Percentiles rank a stretch among this genome's conserved stretches.
Evolutionary conservation across 176 grass and related monocot genomes (phyloP).

Genomic region (Paspalum vaginatum): DNA sequence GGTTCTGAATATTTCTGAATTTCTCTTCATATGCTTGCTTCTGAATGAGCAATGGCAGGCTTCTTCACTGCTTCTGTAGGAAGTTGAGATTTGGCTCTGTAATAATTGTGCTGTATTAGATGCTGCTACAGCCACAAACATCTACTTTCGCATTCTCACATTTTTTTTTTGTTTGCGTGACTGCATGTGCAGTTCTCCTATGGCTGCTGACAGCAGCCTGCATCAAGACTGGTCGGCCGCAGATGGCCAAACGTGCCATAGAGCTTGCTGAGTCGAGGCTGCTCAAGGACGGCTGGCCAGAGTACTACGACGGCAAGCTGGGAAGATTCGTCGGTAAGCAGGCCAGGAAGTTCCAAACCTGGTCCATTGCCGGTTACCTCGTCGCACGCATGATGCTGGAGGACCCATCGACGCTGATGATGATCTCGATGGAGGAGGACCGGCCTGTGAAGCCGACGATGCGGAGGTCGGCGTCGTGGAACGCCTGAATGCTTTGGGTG

Average conservation of each 20-base stretch:
- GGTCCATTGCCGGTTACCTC: slow-evolving; percentile 90
- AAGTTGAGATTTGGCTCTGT: neutral
- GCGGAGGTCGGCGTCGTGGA: slow-evolving; percentile 77
- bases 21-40: neutral
- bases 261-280: slow-evolving; percentile 74
- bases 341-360: slow-evolving; percentile 88
- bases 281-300: slow-evolving; percentile 82
- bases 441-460: slow-evolving; percentile 69
- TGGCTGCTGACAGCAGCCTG: slow-evolving; percentile 94
- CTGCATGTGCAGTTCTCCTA: slow-evolving; percentile 85
- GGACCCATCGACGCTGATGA: slow-evolving; percentile 81
- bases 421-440: slow-evolving; percentile 95
- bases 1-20: neutral
- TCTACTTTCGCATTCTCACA: neutral
- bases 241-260: slow-evolving; percentile 85
- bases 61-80: neutral
- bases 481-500: slow-evolving; percentile 45
- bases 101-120: neutral
- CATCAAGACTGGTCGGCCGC: slow-evolving; percentile 88
- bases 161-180: neutral
- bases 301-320: slow-evolving; percentile 89
- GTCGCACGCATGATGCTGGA: slow-evolving; percentile 96
- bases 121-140: neutral
- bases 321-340: slow-evolving; percentile 89
- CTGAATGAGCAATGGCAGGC: neutral